phyloP scores from a whole-genome alignment of 2,329 filamentous ascomycete species.

The Volutella citrinella region DNA sequence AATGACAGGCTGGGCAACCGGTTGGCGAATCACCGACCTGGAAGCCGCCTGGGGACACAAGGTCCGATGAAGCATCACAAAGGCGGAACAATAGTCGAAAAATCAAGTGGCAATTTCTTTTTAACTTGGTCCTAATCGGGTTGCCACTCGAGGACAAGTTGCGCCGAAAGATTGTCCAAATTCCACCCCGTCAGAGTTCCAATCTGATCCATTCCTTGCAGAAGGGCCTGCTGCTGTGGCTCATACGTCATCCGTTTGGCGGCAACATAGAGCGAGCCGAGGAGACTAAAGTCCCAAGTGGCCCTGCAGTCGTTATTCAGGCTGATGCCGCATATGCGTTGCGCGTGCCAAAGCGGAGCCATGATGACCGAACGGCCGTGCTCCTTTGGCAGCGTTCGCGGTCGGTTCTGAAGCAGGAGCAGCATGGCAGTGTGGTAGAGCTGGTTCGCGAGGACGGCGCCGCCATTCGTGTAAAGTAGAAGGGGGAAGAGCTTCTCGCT shows the following conservation, averaged over 20 bases:
- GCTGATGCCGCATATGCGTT: slow-evolving; percentile 47
- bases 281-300: slow-evolving; percentile 46
- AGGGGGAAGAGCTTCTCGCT: slow-evolving; percentile 30
- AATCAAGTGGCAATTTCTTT: slow-evolving; percentile 3
- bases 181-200: slow-evolving; percentile 41
- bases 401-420: slow-evolving; percentile 48
- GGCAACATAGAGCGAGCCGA: slow-evolving; percentile 43
- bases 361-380: slow-evolving; percentile 29
- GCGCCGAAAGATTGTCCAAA: slow-evolving; percentile 20
- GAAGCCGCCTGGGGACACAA: slow-evolving; percentile 41
- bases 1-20: slow-evolving; percentile 51
- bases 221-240: slow-evolving; percentile 42
- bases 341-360: slow-evolving; percentile 47
- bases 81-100: slow-evolving; percentile 1
- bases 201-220: slow-evolving; percentile 37
- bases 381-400: slow-evolving; percentile 37
- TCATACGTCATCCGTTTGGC: slow-evolving; percentile 46
- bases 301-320: slow-evolving; percentile 43
- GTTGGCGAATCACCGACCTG: slow-evolving; percentile 51
- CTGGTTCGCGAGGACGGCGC: slow-evolving; percentile 49
- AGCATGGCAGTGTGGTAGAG: slow-evolving; percentile 56
- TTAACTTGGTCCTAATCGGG: slow-evolving; percentile 14
- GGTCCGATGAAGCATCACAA: slow-evolving; percentile 16
- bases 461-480: slow-evolving; percentile 36
- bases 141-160: slow-evolving; percentile 27